Evolutionary conservation across 305 asterid species (phyloP).

Genomic region (Fraxinus sp.): DNA sequence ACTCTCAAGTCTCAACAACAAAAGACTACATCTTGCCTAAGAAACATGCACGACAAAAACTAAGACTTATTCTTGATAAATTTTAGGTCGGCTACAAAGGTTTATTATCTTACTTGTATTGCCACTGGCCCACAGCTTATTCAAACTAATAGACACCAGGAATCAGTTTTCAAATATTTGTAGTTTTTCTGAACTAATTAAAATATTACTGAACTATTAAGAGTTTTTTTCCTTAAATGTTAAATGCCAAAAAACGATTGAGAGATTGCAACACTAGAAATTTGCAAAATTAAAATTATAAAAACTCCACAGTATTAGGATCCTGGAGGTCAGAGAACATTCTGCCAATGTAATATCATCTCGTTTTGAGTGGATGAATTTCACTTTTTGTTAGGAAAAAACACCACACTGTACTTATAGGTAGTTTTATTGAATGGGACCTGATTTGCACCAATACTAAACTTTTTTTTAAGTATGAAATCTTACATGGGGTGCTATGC

Average conservation of each 20-base stretch:
- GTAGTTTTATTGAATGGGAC: background rate
- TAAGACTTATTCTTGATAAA: background rate
- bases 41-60: background rate
- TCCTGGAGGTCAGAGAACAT: background rate
- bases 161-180: background rate
- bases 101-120: background rate
- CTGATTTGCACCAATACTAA: background rate
- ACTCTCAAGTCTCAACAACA: background rate
- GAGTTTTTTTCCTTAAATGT: background rate
- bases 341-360: background rate
- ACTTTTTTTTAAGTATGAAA: constrained; percentile 8
- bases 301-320: background rate
- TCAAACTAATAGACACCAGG: background rate
- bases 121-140: background rate
- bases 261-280: background rate
- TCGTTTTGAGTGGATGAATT: background rate
- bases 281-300: background rate
- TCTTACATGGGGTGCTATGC: constrained; percentile 25
- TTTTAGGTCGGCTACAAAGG: background rate
- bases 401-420: background rate
- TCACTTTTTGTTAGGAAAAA: background rate
- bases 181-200: background rate
- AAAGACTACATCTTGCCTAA: background rate
- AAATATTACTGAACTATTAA: background rate
- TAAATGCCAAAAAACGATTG: background rate